Base-by-base conservation (phyloP, 176 grass and related monocot species). In the Triticum timopheevii region DNA sequence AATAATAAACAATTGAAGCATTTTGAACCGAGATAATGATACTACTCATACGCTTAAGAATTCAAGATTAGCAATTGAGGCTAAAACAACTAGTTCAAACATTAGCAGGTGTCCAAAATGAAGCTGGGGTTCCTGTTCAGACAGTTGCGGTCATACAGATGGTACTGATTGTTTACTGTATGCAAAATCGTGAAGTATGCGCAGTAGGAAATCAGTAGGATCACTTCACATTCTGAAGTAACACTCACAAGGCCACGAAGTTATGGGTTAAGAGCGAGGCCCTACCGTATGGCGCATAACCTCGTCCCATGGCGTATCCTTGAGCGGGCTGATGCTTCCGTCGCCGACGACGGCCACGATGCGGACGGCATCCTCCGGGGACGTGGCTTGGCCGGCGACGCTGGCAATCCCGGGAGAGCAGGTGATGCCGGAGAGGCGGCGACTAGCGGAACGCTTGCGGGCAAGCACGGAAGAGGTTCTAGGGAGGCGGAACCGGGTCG, bases 211-310 rank as follows among this genome's bases (percentile, higher is more conserved):
- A 22, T 47, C 36, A 69, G 25, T 9, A 84, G 35, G 80, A 45
- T 23, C 10, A 59, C 34, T 65, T 72, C 1, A n/a, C 40, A 8
- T 56, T 42, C 50, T 3, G 35, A 4, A 5, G 5, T 73, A 84
- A 4, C 45, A 5, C 45, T 3, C 45, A 49, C 47, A 49, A 15
- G 47, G 13, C 47, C 13, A 1, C 13, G 13, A 49, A 5, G 47
- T 49, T 16, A 39, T 20, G 38, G 39, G 65, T 79, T 85, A 39
- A 81, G 61, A 85, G 78, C 36, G 33, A 70, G 40, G 5, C 47
- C 86, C 30, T 86, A 98, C 92, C 65, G 93, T 94, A 22, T 98
- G 96, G 39, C 50, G 93, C 93, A 98, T 98, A 76, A 98, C 92
- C 76, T 98, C 88, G 69, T 96, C 92, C 93, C 88, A 98, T 33